phyloP scores from a whole-genome alignment of 164 flowering plant species.

The Amborella trichopoda region DNA sequence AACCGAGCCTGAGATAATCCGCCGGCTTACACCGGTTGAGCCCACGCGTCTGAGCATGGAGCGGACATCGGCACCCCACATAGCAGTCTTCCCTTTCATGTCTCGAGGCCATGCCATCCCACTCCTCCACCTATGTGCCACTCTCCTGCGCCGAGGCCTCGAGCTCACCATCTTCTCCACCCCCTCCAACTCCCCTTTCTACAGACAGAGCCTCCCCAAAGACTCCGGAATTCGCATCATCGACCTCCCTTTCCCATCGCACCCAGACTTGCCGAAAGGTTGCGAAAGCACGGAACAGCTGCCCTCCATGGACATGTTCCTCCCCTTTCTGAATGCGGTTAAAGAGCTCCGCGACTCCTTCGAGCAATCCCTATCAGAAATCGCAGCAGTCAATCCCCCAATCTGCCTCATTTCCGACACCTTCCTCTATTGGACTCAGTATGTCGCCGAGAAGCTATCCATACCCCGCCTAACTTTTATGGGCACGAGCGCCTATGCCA shows the following conservation, averaged over 20 bases:
- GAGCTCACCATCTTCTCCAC: conserved; percentile 27
- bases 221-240: conserved; percentile 9
- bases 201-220: not conserved
- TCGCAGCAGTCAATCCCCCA: conserved; percentile 10
- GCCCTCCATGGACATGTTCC: conserved; percentile 15
- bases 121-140: conserved; percentile 19
- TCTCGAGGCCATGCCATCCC: conserved; percentile 31
- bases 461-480: conserved; percentile 26
- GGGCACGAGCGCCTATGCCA: conserved; percentile 22
- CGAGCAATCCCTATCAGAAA: too few relatives aligned
- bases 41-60: too few relatives aligned
- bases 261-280: conserved; percentile 13
- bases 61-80: too few relatives aligned
- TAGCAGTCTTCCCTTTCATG: too few relatives aligned
- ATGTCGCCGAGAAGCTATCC: conserved; percentile 7
- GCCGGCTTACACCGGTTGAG: too few relatives aligned
- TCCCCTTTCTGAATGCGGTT: conserved; percentile 12
- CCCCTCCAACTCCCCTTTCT: conserved; percentile 17
- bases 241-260: conserved; percentile 17
- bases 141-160: conserved; percentile 9
- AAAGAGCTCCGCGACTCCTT: conserved; percentile 16
- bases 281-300: conserved; percentile 22
- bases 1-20: too few relatives aligned
- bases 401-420: conserved; percentile 25
- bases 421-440: conserved; percentile 24